Evolutionary conservation across 140 eudicot genomes (phyloP).

Genomic region (Cichorium intybus): DNA sequence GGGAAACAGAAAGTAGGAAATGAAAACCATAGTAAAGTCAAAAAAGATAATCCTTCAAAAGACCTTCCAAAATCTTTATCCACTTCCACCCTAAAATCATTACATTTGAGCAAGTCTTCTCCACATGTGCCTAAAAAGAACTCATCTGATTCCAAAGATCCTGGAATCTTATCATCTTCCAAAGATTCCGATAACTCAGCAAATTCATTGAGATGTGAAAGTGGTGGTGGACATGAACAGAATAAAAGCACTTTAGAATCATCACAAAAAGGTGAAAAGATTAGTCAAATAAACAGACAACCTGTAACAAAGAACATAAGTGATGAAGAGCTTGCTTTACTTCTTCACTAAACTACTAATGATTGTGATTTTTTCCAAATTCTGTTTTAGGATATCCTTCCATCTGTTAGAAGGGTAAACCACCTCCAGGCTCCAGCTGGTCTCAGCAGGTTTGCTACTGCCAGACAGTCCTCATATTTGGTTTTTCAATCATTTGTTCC

Average conservation of each 20-base stretch:
- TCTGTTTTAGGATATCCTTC: too few species aligned
- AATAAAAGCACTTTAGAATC: constrained; percentile 40
- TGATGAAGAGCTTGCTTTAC: constrained; percentile 98
- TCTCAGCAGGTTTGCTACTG: too few species aligned
- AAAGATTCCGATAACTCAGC: constrained; percentile 57
- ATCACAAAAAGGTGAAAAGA: constrained; percentile 52
- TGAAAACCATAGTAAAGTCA: constrained; percentile 27
- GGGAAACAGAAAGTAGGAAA: constrained; percentile 28
- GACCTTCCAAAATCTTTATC: constrained; percentile 52
- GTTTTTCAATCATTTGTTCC: too few species aligned
- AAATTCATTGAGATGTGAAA: constrained; percentile 42
- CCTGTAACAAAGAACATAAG: constrained; percentile 58
- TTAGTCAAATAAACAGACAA: constrained; percentile 39
- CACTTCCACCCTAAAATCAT: constrained; percentile 42
- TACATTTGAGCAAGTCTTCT: constrained; percentile 52
- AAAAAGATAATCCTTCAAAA: constrained; percentile 44
- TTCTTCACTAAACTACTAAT: too few species aligned
- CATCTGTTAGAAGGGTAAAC: too few species aligned
- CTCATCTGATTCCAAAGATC: constrained; percentile 55
- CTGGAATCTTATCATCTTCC: constrained; percentile 35
- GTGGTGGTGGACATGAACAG: constrained; percentile 33
- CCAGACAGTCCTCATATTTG: too few species aligned
- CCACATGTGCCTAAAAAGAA: constrained; percentile 43
- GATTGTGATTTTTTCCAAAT: too few species aligned
- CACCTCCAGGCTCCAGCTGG: too few species aligned